A percentile compares a stretch with the other conserved stretches of the same genome.
phyloP scores from a whole-genome alignment of 164 flowering plant genomes.

The Vitis labrusca region DNA sequence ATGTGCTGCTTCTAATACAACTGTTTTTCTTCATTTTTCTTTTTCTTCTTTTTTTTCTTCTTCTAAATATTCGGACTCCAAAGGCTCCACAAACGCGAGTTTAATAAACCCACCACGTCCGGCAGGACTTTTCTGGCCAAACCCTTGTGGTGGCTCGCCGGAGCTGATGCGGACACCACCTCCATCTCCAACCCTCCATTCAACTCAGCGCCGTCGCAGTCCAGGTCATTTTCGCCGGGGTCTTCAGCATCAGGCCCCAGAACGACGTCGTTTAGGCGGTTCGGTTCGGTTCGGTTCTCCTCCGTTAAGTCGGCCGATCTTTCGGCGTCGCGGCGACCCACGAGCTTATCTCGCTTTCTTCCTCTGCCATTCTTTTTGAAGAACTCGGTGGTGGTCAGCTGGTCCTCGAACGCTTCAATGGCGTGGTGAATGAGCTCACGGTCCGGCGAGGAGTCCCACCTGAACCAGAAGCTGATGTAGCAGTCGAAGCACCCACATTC shows the following conservation, averaged over 20 bases:
- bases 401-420: conserved; percentile 23
- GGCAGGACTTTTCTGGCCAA: conserved; percentile 27
- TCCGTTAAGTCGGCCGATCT: not conserved
- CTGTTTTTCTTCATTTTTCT: no score
- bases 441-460: conserved; percentile 28
- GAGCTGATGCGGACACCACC: not conserved
- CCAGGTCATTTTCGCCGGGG: not conserved
- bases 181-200: not conserved
- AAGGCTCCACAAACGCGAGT: conserved; percentile 25
- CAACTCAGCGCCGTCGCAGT: not conserved
- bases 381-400: not conserved
- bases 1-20: no score
- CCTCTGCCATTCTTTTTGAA: conserved; percentile 1
- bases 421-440: conserved; percentile 22
- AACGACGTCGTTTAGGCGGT: not conserved
- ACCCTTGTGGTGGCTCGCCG: conserved; percentile 16
- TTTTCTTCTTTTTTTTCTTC: no score
- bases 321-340: not conserved
- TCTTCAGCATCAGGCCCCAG: not conserved
- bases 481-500: conserved; percentile 27
- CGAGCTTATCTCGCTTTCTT: not conserved
- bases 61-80: conserved; percentile 18
- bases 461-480: conserved; percentile 21
- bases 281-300: not conserved
- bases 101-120: conserved; percentile 25